Percentiles rank a stretch among this genome's conserved stretches.
These are phyloP conservation scores for Aspergillus felis DNA, from an alignment of 2,329 filamentous ascomycete species.

Conservation along the genomic window DNA sequence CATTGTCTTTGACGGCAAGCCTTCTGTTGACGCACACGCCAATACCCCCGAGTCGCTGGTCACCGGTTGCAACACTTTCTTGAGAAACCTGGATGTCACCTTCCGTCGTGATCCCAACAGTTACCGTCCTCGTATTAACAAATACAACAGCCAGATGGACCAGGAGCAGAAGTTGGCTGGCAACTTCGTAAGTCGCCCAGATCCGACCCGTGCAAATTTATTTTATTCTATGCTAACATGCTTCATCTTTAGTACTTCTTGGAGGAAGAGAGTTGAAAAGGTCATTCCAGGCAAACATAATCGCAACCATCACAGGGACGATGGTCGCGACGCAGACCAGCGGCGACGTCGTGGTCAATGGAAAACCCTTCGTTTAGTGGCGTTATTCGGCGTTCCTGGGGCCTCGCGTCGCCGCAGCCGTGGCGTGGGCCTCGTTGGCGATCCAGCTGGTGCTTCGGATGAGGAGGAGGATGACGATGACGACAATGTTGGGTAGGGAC, in stretches of 20 bases:
- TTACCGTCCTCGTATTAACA: conserved; percentile 97
- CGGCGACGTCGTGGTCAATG: conserved; percentile 29
- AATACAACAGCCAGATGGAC: conserved; percentile 89
- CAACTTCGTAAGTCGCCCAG: conserved; percentile 69
- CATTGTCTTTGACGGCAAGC: conserved; percentile 96
- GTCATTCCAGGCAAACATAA: conserved; percentile 47
- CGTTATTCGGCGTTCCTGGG: conserved; percentile 44
- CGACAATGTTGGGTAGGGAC: conserved; percentile 30
- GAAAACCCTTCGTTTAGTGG: conserved; percentile 33
- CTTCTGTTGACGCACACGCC: conserved; percentile 81
- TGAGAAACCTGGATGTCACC: conserved; percentile 95
- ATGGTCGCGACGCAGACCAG: conserved; percentile 35
- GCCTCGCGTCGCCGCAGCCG: conserved; percentile 28
- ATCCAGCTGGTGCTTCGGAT: conserved; percentile 54
- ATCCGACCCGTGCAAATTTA: not conserved
- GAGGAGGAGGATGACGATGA: conserved; percentile 56
- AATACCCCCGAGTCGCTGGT: conserved; percentile 88
- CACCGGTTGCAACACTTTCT: conserved; percentile 92
- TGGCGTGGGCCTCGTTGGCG: conserved; percentile 45
- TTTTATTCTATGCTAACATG: conserved; percentile 4
- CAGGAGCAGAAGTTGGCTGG: conserved; percentile 93
- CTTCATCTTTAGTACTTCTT: conserved; percentile 74
- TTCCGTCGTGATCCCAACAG: conserved; percentile 97
- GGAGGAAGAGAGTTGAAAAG: conserved; percentile 75
- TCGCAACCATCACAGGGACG: conserved; percentile 33